phyloP scores from a whole-genome alignment of 2,329 filamentous ascomycete genomes.

The Colletotrichum costaricense region DNA sequence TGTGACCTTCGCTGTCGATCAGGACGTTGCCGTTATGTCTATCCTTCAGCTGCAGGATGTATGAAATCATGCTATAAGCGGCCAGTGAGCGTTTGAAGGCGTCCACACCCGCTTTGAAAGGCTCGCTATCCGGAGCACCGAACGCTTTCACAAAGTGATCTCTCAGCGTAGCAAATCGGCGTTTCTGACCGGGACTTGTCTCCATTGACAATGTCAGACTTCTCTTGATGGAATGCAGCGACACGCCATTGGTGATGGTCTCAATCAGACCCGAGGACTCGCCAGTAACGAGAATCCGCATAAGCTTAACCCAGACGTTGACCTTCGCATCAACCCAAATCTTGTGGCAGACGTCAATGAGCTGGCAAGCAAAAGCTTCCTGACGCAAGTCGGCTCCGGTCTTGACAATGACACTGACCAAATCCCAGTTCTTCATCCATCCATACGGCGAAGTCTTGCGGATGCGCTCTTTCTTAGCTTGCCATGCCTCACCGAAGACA shows the following conservation, averaged over 20 bases:
- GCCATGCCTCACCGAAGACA: slow-evolving; percentile 89
- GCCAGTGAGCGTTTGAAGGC: slow-evolving; percentile 86
- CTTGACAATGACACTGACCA: slow-evolving; percentile 89
- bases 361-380: slow-evolving; percentile 87
- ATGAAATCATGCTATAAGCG: slow-evolving; percentile 87
- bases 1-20: slow-evolving; percentile 87
- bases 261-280: slow-evolving; percentile 88
- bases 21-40: slow-evolving; percentile 89
- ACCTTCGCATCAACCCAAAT: slow-evolving; percentile 82
- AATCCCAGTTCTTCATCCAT: slow-evolving; percentile 91
- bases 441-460: slow-evolving; percentile 86
- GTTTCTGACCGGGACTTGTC: slow-evolving; percentile 71
- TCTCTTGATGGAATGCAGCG: slow-evolving; percentile 86
- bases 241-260: slow-evolving; percentile 89
- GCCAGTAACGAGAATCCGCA: slow-evolving; percentile 88
- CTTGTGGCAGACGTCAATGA: slow-evolving; percentile 83
- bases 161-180: slow-evolving; percentile 81
- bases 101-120: slow-evolving; percentile 78
- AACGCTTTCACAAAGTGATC: slow-evolving; percentile 88
- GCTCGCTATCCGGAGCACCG: slow-evolving; percentile 74
- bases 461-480: slow-evolving; percentile 85
- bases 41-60: slow-evolving; percentile 86
- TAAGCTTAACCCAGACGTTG: slow-evolving; percentile 88
- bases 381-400: slow-evolving; percentile 85
- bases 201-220: slow-evolving; percentile 83